These are phyloP conservation scores for Acanthamoeba healyi DNA, from an alignment of 208 protist species.

Conservation along the genomic window DNA sequence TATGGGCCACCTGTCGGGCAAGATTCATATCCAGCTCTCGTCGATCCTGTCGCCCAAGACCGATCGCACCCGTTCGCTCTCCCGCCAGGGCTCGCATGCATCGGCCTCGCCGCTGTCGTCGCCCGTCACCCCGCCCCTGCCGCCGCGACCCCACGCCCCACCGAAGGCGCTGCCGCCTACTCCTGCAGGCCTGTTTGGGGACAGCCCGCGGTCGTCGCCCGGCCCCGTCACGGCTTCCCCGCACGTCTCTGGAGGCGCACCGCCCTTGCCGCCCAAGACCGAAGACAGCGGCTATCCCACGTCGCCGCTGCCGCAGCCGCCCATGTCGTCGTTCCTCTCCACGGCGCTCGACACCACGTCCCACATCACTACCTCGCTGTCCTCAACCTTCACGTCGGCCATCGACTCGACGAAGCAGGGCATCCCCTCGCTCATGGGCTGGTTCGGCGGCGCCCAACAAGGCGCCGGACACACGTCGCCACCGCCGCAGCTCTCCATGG, in stretches of 20 bases:
- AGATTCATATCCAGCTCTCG: slow-evolving; percentile 46
- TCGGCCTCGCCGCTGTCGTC: not conserved
- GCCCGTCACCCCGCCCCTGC: not conserved
- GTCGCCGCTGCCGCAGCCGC: not conserved
- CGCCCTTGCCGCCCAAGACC: too few species aligned
- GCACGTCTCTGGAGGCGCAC: too few species aligned
- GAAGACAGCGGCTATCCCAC: too few species aligned
- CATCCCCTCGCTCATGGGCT: slow-evolving; percentile 34
- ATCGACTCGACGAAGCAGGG: slow-evolving; percentile 20
- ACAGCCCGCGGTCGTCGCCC: not conserved
- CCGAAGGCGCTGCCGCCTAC: not conserved
- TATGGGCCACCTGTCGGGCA: slow-evolving; percentile 20
- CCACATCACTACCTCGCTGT: slow-evolving; percentile 9
- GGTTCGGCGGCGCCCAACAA: slow-evolving; percentile 26
- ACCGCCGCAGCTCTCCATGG: not conserved
- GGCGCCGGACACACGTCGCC: not conserved
- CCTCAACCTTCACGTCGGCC: slow-evolving; percentile 3
- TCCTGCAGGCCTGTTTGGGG: too few species aligned
- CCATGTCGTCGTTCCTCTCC: not conserved
- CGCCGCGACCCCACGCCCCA: not conserved
- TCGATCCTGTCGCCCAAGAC: slow-evolving; percentile 16
- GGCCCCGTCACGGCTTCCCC: too few species aligned
- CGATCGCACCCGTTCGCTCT: too few species aligned
- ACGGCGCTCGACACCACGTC: slow-evolving; percentile 9
- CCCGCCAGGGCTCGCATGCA: not conserved